Percentiles rank a stretch among this genome's conserved stretches.
Conservation (phyloP, 805 yeast species). For the Candida dajiaensis region DNA sequence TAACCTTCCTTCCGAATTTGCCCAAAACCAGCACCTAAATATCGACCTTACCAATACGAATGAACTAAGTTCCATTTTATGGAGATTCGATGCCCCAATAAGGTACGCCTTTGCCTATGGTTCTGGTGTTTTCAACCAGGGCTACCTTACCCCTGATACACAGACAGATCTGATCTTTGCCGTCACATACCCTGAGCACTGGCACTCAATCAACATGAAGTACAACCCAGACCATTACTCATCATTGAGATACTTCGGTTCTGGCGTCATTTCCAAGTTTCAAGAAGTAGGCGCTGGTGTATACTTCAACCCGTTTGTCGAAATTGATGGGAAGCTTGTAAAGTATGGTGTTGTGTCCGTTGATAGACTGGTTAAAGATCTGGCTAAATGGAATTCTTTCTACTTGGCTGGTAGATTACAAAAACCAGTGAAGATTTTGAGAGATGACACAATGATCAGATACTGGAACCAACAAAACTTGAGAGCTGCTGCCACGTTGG, state of each 20-base stretch:
- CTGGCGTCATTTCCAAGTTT: slow-evolving; percentile 47
- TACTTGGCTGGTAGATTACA: slow-evolving; percentile 91
- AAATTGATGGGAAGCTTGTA: slow-evolving; percentile 50
- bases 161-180: slow-evolving; percentile 86
- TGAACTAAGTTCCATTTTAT: slow-evolving; percentile 42
- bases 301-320: slow-evolving; percentile 87
- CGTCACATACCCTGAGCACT: slow-evolving; percentile 65
- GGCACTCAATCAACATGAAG: slow-evolving; percentile 69
- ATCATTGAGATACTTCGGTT: slow-evolving; percentile 51
- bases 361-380: slow-evolving; percentile 55
- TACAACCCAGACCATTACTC: slow-evolving; percentile 79
- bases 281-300: slow-evolving; percentile 83
- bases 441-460: slow-evolving; percentile 56
- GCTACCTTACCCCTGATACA: slow-evolving; percentile 40
- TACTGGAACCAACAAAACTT: slow-evolving; percentile 73
- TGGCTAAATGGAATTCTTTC: slow-evolving; percentile 78
- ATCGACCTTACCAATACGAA: slow-evolving; percentile 36
- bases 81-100: slow-evolving; percentile 65
- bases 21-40: slow-evolving; percentile 49
- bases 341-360: slow-evolving; percentile 85
- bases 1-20: slow-evolving; percentile 49
- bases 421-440: slow-evolving; percentile 79
- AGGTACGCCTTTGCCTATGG: slow-evolving; percentile 90
- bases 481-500: slow-evolving; percentile 68
- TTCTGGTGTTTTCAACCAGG: slow-evolving; percentile 85